Evolutionary conservation across 1,284 basidiomycete genomes (phyloP).

Genomic region (Flammula alnicola): DNA sequence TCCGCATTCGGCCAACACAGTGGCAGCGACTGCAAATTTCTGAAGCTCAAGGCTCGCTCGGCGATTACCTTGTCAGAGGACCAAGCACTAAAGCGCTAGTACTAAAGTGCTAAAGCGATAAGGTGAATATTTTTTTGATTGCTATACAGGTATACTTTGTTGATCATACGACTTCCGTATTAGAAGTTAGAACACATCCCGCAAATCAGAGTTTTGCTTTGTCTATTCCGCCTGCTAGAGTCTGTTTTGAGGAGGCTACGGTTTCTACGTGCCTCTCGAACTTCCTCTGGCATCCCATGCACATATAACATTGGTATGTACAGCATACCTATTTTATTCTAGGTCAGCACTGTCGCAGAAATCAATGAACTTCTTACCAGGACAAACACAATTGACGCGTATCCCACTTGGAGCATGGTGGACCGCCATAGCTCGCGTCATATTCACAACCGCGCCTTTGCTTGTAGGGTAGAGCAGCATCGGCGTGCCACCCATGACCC

Average conservation of each 20-base stretch:
- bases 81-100: no score
- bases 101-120: no score
- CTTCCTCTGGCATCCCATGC: constrained; percentile 35
- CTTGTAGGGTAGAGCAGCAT: constrained; percentile 43
- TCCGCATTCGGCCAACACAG: no score
- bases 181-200: no score
- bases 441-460: constrained; percentile 44
- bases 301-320: constrained; percentile 44
- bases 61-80: no score
- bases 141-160: no score
- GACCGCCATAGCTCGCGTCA: constrained; percentile 45
- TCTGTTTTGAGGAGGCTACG: constrained; percentile 40
- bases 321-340: constrained; percentile 30
- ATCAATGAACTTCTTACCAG: constrained; percentile 34
- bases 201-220: constrained; percentile 2
- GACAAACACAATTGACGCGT: constrained; percentile 44
- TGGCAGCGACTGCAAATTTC: no score
- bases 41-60: no score
- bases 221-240: constrained; percentile 8
- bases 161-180: no score
- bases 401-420: constrained; percentile 43
- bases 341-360: neutral
- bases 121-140: no score
- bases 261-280: constrained; percentile 37
- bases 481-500: constrained; percentile 39